Evolutionary conservation across 805 yeast genomes (phyloP).

Genomic region (Starmerella bombicola): DNA sequence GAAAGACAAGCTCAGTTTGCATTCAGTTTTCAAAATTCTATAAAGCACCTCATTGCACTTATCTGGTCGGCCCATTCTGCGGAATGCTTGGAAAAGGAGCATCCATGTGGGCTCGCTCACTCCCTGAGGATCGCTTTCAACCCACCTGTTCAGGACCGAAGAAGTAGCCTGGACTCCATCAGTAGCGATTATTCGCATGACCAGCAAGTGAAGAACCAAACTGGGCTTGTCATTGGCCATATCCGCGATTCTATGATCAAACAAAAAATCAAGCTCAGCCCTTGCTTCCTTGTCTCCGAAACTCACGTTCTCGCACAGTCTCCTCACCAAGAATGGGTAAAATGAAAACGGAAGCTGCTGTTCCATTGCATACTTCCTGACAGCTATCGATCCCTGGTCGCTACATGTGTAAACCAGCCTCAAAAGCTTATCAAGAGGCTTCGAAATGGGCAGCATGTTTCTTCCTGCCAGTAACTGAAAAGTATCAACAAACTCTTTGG

Average conservation of each 20-base stretch:
- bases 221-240: constrained; percentile 11
- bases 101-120: constrained; percentile 22
- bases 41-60: constrained; percentile 24
- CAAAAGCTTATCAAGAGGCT: constrained; percentile 7
- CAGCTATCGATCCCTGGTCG: constrained; percentile 10
- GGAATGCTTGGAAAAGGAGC: constrained; percentile 23
- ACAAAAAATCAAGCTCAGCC: constrained; percentile 12
- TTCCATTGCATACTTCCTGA: not conserved
- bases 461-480: not conserved
- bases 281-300: not conserved
- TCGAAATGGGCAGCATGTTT: not conserved
- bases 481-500: not conserved
- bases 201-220: constrained; percentile 19
- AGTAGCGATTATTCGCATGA: constrained; percentile 22
- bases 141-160: constrained; percentile 19
- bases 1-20: constrained; percentile 16
- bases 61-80: constrained; percentile 22
- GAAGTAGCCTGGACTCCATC: constrained; percentile 23
- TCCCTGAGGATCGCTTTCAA: constrained; percentile 12
- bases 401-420: constrained; percentile 12
- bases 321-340: constrained; percentile 17
- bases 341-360: constrained; percentile 9
- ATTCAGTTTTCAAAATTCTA: constrained; percentile 11
- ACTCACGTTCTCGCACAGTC: constrained; percentile 8
- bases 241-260: constrained; percentile 10